Percentiles rank a stretch among this genome's conserved stretches.
phyloP scores from a whole-genome alignment of 495 filamentous ascomycete species.

The Podospora pseudoanserina region DNA sequence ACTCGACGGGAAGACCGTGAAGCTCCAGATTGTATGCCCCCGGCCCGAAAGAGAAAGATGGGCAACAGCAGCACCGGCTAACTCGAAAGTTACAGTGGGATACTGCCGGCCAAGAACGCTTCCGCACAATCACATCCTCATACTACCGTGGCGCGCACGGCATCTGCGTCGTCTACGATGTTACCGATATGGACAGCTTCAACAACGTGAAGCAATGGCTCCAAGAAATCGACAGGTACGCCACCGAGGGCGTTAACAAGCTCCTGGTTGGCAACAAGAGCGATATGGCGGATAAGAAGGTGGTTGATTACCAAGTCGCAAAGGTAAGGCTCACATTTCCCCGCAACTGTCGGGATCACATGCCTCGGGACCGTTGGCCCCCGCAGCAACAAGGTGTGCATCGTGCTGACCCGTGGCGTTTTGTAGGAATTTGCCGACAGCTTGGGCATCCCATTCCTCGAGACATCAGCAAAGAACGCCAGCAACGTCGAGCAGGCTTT shows the following conservation, averaged over 20 bases:
- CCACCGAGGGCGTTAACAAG: constrained; percentile 98
- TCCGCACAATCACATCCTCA: constrained; percentile 98
- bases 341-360: constrained; percentile 6
- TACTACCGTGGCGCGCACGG: constrained; percentile 98
- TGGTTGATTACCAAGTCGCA: constrained; percentile 97
- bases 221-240: constrained; percentile 98
- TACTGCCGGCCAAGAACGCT: constrained; percentile 97
- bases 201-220: constrained; percentile 99
- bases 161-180: constrained; percentile 99
- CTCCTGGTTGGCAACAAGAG: constrained; percentile 99
- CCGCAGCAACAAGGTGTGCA: background rate
- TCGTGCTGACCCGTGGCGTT: constrained; percentile 14
- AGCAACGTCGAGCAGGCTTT: constrained; percentile 99
- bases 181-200: constrained; percentile 99
- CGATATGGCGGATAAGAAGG: constrained; percentile 99
- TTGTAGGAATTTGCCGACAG: constrained; percentile 95
- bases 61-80: background rate
- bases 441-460: constrained; percentile 97
- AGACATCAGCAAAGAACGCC: constrained; percentile 99
- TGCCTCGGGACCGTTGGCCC: background rate
- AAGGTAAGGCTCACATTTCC: constrained; percentile 61
- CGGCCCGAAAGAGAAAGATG: background rate
- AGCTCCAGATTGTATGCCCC: constrained; percentile 89
- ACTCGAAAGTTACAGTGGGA: constrained; percentile 68
- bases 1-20: constrained; percentile 98